These are phyloP conservation scores for Globisporangium viniferum DNA, from an alignment of 352 stramenopile genomes.

Conservation along the genomic window DNA sequence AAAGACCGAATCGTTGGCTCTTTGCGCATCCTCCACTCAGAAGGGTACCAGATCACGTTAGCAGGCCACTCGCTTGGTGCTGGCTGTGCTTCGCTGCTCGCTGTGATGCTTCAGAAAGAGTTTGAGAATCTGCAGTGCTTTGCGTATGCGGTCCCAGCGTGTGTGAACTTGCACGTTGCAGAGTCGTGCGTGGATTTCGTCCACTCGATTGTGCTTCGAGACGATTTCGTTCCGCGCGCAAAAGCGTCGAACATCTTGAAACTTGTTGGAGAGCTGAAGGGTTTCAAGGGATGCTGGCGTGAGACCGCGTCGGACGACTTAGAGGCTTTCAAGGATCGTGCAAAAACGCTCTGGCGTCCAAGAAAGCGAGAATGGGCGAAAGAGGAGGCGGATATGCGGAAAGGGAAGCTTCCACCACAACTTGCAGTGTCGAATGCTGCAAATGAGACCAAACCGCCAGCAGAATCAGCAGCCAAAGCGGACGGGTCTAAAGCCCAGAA, in stretches of 20 bases:
- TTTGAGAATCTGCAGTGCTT: conserved; percentile 81
- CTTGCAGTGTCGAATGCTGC: background rate
- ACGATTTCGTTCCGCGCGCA: conserved; percentile 81
- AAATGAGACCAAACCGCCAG: background rate
- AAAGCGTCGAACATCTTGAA: conserved; percentile 84
- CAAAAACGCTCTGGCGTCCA: conserved; percentile 79
- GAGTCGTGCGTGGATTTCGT: conserved; percentile 77
- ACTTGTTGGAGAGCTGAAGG: conserved; percentile 67
- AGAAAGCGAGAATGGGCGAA: conserved; percentile 80
- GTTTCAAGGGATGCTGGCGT: conserved; percentile 80
- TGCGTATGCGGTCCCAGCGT: conserved; percentile 83
- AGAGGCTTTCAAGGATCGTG: conserved; percentile 77
- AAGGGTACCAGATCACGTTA: conserved; percentile 83
- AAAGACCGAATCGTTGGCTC: conserved; percentile 80
- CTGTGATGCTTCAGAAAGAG: conserved; percentile 85
- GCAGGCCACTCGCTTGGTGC: conserved; percentile 79
- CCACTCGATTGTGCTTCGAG: conserved; percentile 79
- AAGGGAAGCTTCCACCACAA: conserved; percentile 33
- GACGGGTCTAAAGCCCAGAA: conserved; percentile 24
- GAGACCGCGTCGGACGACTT: conserved; percentile 79
- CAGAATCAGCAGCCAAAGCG: background rate
- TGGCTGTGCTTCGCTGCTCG: conserved; percentile 70
- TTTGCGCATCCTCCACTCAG: conserved; percentile 61
- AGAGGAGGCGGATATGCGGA: conserved; percentile 54
- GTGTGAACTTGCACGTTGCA: conserved; percentile 77